Conservation (phyloP, 2,329 filamentous ascomycete genomes). For the Furcasterigmium sp. region DNA sequence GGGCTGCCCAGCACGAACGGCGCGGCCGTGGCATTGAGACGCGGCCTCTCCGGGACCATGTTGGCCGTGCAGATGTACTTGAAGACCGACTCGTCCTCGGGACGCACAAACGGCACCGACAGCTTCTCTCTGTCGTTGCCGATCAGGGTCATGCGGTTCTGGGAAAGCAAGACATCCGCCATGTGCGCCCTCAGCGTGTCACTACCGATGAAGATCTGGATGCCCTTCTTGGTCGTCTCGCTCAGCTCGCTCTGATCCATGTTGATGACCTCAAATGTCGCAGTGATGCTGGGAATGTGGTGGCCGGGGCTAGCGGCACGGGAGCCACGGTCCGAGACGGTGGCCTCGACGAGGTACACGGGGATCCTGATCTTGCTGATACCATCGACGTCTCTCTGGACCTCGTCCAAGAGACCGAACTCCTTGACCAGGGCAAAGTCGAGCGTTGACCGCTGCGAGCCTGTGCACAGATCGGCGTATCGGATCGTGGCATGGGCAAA, state of each 20-base stretch:
- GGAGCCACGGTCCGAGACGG: conserved; percentile 66
- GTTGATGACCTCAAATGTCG: conserved; percentile 71
- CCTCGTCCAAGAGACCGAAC: conserved; percentile 62
- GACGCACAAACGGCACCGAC: conserved; percentile 85
- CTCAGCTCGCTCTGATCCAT: conserved; percentile 41
- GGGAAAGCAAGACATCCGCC: conserved; percentile 86
- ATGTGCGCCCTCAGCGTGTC: conserved; percentile 82
- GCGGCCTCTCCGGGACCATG: conserved; percentile 47
- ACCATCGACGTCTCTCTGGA: conserved; percentile 62
- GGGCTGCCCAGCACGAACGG: conserved; percentile 29
- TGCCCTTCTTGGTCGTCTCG: conserved; percentile 50
- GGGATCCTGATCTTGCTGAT: conserved; percentile 67
- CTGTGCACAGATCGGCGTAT: conserved; percentile 89
- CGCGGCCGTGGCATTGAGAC: conserved; percentile 48
- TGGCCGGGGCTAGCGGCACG: conserved; percentile 67
- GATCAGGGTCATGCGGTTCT: conserved; percentile 82
- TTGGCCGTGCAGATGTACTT: conserved; percentile 67
- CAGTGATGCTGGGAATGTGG: conserved; percentile 75
- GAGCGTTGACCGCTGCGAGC: conserved; percentile 82
- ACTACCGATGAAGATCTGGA: conserved; percentile 86
- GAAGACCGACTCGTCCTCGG: conserved; percentile 79
- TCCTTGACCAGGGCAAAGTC: conserved; percentile 70
- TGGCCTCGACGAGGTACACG: conserved; percentile 87
- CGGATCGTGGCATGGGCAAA: conserved; percentile 86
- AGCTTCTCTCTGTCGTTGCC: conserved; percentile 83